Base-by-base conservation (phyloP, 768 basidiomycete species). In the Russula sp. region DNA sequence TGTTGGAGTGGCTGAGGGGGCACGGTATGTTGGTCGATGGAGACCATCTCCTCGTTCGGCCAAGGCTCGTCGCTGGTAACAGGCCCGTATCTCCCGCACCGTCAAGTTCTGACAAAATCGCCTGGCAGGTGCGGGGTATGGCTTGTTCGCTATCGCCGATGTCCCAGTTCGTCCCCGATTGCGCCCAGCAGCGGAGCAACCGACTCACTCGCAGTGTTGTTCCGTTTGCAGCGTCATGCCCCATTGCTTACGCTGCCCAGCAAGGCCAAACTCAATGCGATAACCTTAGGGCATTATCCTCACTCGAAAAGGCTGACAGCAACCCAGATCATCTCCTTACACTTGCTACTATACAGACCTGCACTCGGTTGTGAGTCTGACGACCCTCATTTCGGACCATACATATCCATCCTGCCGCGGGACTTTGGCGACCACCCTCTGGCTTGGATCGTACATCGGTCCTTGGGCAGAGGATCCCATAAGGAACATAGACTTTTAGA, bases 371-470 rank as follows among this genome's bases (percentile, higher is more conserved):
- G 49, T 14, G 75, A 76, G 18, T 85, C 83, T 22, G 65, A 64
- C 31, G 88, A 90, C 68, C 76, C 80, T 67, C 72, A 72, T 14
- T 87, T 86, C 72, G 83, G 87, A 32, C 87, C 91, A 1, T 97
- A 93, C 71, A 85, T 97, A 51, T 85, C 87, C 0, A 79, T 85
- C 1, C 75, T 98, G 32, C 96, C 96, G 2, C 71, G 72, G 59
- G 74, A 84, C 34, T 95, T 98, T 72, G 79, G 79, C 47, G 77
- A 77, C 31, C 94, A 97, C 75, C 96, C 95, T 6, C 77, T 97
- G n/a, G 82, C 86, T 20, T 94, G 91, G 91, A 62, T 81, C 5
- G 77, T 82, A 52, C 72, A 72, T 59, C 64, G 68, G 14, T 59
- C 63, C 49, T 34, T 62, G 13, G 50, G 52, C 55, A 50, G 57